Evolutionary conservation across 225 moss, liverwort and hornwort genomes (phyloP), one percentile per base, ranked within the genome.

Genomic region (Rhytidiadelphus loreus): DNA sequence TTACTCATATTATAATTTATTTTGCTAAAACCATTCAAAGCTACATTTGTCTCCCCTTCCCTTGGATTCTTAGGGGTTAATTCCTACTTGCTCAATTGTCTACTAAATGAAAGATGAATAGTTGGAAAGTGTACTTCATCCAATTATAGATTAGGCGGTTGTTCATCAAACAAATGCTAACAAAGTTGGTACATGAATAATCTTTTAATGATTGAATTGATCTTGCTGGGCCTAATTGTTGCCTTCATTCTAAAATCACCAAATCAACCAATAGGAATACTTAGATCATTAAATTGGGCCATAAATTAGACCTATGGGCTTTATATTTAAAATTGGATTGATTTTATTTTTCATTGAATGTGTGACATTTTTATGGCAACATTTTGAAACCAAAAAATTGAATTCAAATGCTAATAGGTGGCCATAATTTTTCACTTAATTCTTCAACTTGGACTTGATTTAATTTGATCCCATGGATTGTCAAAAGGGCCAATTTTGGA

Each of bases 91-190:
- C 5, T 65, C 35, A 65, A 65, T 1, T 35, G 10, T 65, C 65
- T 65, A 65, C 6, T 6, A 35, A 35, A 10, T 19, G 1, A 19
- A 9, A 19, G 19, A 65, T 35, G 35, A 35, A 65, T 35, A 19
- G 35, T 35, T 35, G 64, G 6, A 35, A 64, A 64, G 2, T 33
- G 0, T 10, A 19, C 19, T 35, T 65, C 19, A 35, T 35, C 19
- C 3, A 35, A 65, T 19, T 65, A 11, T 3, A 19, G 10, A 19
- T 0, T 0, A 0, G 10, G 7, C 2, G 5, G 6, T 0, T 0
- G 1, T 65, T 65, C 64, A 65, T 64, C 5, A 18, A 64, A 64
- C 9, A 64, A 33, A 33, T 33, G 19, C 64, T 9, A 64, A n/a
- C n/a, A 68, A n/a, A n/a, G 20, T n/a, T 68, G 12, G 4, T 22